Base-by-base conservation (phyloP, 805 yeast genomes). In the Schizosaccharomyces japonicus region DNA sequence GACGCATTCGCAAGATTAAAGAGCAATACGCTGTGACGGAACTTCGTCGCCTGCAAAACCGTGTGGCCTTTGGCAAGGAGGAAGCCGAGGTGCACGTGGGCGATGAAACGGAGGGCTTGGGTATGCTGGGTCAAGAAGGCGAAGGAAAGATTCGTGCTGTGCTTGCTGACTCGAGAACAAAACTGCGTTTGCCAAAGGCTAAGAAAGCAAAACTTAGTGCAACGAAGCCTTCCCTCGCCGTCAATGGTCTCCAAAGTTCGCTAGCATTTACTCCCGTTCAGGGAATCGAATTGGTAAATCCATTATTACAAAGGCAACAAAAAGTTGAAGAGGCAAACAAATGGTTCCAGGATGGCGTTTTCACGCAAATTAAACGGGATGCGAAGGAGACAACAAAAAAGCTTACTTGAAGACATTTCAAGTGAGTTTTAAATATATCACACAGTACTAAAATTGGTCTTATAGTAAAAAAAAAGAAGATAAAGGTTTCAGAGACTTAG, bases 11-110 rank as follows among this genome's bases (percentile, higher is more conserved):
- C 47, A 84, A 83, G 60, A 70, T 74, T 64, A 83, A 81, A 59
- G 80, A 83, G 57, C 75, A 80, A 56, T 76, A 78, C 61, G 77
- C 76, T 55, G 70, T 80, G 69, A 78, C 94, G 0, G 93, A 84
- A 48, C 58, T 80, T 40, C 75, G 84, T 31, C 78, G 75, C 53
- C 79, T 93, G 2, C 94, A 82, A 56, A 84, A 87, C 58, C 72
- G 80, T 56, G 70, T 85, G 73, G 78, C 69, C 39, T 85, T 87
- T 63, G 95, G 93, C 5, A 70, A 76, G 54, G 66, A 69, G 52
- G 94, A 82, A 57, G 73, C 68, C 19, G 69, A 76, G 1, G 63
- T 68, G 2, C 84, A 79, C 51, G 66, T 74, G 0, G 78, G 66
- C 57, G 93, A 92, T 8, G 94, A 82, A 55, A 47, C 55, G 11